These are phyloP conservation scores for Colletotrichum coccodes DNA, from an alignment of 2,329 filamentous ascomycete genomes.

Conservation along the genomic window DNA sequence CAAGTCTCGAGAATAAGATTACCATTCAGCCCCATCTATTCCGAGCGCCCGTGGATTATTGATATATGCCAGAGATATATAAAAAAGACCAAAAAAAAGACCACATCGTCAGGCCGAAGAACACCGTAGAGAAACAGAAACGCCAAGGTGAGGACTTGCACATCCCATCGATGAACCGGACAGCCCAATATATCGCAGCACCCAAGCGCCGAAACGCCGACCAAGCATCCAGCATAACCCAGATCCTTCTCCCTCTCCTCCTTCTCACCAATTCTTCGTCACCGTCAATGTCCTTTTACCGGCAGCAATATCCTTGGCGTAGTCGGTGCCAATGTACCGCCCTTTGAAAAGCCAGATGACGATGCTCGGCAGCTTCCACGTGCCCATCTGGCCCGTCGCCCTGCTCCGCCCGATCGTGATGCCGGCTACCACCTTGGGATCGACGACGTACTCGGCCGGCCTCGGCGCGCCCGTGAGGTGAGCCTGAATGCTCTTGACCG, in stretches of 20 bases:
- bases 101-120: not conserved
- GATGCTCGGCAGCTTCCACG: conserved; percentile 44
- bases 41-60: not conserved
- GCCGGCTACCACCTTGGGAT: conserved; percentile 44
- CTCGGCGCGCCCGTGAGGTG: conserved; percentile 43
- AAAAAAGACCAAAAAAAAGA: not conserved
- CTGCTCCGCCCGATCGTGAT: conserved; percentile 52
- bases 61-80: not conserved
- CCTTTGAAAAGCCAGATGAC: conserved; percentile 46
- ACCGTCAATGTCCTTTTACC: conserved; percentile 26
- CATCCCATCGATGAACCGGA: not conserved
- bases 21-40: not conserved
- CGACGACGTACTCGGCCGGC: conserved; percentile 36
- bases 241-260: not conserved
- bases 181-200: not conserved
- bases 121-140: not conserved
- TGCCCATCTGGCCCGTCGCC: conserved; percentile 45
- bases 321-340: conserved; percentile 39
- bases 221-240: not conserved
- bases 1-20: conserved; percentile 2
- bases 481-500: conserved; percentile 46
- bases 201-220: conserved; percentile 10
- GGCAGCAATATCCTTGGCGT: conserved; percentile 20
- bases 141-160: not conserved
- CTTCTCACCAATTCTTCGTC: conserved; percentile 22